These are phyloP conservation scores for Euphorbia peplus DNA, from an alignment of 345 rosid species.

Conservation along the genomic window DNA sequence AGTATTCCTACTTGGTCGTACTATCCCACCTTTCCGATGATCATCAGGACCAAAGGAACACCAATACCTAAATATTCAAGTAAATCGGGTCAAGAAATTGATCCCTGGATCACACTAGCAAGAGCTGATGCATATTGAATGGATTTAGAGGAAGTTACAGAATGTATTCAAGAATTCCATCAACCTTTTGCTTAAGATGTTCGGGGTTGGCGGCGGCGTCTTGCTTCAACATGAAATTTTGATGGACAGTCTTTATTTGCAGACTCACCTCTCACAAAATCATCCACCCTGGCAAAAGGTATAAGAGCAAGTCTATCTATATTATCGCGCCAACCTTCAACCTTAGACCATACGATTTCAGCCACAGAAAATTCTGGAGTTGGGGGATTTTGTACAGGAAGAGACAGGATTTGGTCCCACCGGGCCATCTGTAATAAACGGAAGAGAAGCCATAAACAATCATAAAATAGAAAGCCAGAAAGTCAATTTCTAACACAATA, in stretches of 20 bases:
- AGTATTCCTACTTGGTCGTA: constrained; percentile 82
- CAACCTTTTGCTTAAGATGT: constrained; percentile 79
- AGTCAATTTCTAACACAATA: too few species aligned
- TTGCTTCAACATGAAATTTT: constrained; percentile 90
- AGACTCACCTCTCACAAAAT: constrained; percentile 90
- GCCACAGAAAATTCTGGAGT: constrained; percentile 70
- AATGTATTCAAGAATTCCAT: constrained; percentile 92
- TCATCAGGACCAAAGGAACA: constrained; percentile 99
- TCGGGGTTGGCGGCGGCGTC: constrained; percentile 58
- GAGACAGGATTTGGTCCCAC: constrained; percentile 91
- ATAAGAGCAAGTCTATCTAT: constrained; percentile 88
- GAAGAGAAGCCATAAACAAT: background rate
- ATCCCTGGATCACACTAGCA: background rate
- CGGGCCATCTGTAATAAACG: constrained; percentile 71
- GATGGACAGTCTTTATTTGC: constrained; percentile 82
- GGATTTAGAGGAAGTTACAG: constrained; percentile 52
- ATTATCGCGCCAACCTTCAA: constrained; percentile 92
- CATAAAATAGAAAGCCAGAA: background rate
- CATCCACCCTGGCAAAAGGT: constrained; percentile 87
- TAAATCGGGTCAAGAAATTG: constrained; percentile 6
- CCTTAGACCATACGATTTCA: constrained; percentile 87
- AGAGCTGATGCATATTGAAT: constrained; percentile 13
- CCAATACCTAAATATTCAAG: constrained; percentile 72
- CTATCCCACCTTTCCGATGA: constrained; percentile 78
- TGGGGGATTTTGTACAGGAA: constrained; percentile 86